These are phyloP conservation scores for Myxozyma udenii DNA, from an alignment of 805 yeast genomes.

Conservation along the genomic window DNA sequence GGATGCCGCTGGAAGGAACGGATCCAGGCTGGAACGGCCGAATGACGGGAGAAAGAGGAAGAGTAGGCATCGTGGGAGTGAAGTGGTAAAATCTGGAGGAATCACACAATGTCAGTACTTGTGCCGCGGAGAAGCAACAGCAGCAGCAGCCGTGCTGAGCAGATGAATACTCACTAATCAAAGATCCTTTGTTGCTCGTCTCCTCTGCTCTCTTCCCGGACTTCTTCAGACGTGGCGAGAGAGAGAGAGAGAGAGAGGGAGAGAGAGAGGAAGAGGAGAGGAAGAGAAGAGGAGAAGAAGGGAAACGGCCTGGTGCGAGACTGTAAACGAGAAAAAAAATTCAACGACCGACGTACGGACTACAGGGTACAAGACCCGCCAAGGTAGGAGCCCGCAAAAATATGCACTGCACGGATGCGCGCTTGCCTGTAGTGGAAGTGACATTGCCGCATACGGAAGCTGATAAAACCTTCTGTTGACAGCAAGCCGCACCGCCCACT, in stretches of 20 bases:
- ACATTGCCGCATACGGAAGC: no score
- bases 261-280: conserved; percentile 3
- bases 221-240: conserved; percentile 3
- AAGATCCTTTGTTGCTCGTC: conserved; percentile 5
- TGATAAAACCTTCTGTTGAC: not conserved
- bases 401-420: not conserved
- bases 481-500: not conserved
- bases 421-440: not conserved
- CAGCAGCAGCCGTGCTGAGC: not conserved
- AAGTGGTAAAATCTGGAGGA: no score
- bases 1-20: conserved; percentile 10
- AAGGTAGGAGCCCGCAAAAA: not conserved
- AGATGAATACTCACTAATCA: not conserved
- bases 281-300: not conserved
- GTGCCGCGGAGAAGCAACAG: not conserved
- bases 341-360: not conserved
- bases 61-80: conserved; percentile 19
- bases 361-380: not conserved
- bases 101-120: not conserved
- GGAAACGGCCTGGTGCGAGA: not conserved
- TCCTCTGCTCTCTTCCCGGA: conserved; percentile 12
- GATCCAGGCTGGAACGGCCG: conserved; percentile 14
- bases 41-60: conserved; percentile 23
- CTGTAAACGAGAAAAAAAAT: not conserved
- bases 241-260: conserved; percentile 8